Percentiles rank a stretch among this genome's conserved stretches.
Conservation (phyloP, 1,139 yeast species). For the Kurtzmaniella quercitrusa region DNA sequence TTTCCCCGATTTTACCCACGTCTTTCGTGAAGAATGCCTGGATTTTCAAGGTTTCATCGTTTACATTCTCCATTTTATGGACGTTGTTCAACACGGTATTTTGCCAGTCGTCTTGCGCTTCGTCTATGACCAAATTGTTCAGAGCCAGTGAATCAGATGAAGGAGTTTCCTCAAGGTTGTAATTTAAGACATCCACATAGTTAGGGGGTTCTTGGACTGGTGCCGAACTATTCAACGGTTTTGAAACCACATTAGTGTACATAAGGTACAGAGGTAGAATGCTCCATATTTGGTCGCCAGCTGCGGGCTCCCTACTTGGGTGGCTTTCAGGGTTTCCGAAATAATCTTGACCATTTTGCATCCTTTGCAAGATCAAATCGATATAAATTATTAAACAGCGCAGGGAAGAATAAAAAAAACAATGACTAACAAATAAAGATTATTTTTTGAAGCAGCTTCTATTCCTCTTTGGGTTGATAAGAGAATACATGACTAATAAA, state of each 20-base stretch:
- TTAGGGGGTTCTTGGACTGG: slow-evolving; percentile 12
- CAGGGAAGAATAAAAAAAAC: background rate
- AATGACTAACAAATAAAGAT: background rate
- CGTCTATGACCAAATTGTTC: slow-evolving; percentile 25
- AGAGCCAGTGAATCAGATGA: background rate
- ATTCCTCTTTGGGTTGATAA: too few species aligned
- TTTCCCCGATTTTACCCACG: slow-evolving; percentile 23
- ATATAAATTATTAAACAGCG: background rate
- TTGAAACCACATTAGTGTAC: slow-evolving; percentile 41
- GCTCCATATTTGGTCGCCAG: slow-evolving; percentile 16
- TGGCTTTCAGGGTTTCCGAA: background rate
- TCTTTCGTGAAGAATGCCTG: slow-evolving; percentile 32
- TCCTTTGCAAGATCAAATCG: background rate
- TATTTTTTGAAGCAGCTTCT: background rate
- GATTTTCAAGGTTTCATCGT: slow-evolving; percentile 25
- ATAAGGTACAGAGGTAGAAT: slow-evolving; percentile 44
- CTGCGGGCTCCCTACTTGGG: background rate
- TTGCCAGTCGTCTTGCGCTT: slow-evolving; percentile 28
- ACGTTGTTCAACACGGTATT: slow-evolving; percentile 38
- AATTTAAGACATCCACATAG: slow-evolving; percentile 8
- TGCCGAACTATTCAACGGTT: slow-evolving; percentile 23
- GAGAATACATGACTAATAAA: too few species aligned
- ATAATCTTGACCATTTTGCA: background rate
- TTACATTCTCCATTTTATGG: slow-evolving; percentile 29
- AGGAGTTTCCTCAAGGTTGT: background rate